Percentiles rank a stretch among this genome's conserved stretches.
Evolutionary conservation across 139 green algal species (phyloP).

Genomic region (Marvania coccoides): DNA sequence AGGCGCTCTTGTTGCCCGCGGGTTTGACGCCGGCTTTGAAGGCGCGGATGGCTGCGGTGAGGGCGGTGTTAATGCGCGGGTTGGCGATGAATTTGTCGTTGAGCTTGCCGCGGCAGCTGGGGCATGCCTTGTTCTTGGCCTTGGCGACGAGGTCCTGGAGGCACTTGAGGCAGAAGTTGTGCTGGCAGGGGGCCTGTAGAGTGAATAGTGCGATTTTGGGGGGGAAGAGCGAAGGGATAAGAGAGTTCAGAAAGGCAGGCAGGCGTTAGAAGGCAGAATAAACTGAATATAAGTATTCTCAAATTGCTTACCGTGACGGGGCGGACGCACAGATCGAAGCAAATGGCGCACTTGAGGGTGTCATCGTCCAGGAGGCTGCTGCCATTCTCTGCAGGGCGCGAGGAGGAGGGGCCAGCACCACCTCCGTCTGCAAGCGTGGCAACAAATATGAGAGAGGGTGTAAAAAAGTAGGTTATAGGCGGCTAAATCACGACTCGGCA

Average conservation of each 20-base stretch:
- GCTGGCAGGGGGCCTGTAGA: conserved; percentile 83
- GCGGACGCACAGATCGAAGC: conserved; percentile 72
- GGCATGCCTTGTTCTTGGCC: conserved; percentile 73
- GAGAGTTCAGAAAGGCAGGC: background rate
- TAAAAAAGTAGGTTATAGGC: background rate
- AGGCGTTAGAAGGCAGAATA: background rate
- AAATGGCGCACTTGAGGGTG: conserved; percentile 82
- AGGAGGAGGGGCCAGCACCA: background rate
- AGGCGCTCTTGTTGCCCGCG: conserved; percentile 2
- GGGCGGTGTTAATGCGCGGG: conserved; percentile 82
- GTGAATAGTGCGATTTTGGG: background rate
- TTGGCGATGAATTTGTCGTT: conserved; percentile 58
- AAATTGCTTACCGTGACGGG: conserved; percentile 71
- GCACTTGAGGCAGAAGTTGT: conserved; percentile 95
- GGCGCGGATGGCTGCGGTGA: conserved; percentile 63
- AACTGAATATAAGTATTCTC: background rate
- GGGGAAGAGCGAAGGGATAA: background rate
- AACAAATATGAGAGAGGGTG: background rate
- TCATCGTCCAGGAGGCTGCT: conserved; percentile 54
- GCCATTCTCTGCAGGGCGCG: background rate
- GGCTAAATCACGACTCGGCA: background rate
- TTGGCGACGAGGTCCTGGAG: conserved; percentile 58
- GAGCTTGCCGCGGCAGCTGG: conserved; percentile 74
- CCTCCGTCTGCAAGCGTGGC: background rate
- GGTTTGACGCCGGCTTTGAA: conserved; percentile 41